Percentiles rank a stretch among this genome's conserved stretches.
Conservation (phyloP, 164 flowering plant genomes). For the Malania oleifera region DNA sequence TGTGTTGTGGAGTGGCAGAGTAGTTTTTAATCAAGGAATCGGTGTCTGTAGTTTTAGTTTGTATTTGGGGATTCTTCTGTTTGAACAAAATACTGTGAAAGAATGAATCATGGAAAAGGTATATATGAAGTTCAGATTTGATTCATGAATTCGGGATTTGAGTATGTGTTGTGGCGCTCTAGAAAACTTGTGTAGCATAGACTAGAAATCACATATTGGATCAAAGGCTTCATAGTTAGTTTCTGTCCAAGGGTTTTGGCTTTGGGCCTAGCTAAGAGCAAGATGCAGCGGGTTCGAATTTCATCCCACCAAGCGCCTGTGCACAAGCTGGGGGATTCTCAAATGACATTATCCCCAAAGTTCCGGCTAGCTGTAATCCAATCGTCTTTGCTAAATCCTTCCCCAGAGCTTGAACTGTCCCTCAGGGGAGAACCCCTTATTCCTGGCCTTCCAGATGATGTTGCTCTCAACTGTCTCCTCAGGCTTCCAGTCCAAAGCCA, state of each 20-base stretch:
- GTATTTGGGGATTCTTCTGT: constrained; percentile 1
- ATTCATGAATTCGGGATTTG: constrained; percentile 3
- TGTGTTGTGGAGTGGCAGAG: not conserved
- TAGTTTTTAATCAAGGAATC: not conserved
- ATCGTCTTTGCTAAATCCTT: constrained; percentile 29
- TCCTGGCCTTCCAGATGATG: constrained; percentile 90
- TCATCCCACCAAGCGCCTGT: constrained; percentile 76
- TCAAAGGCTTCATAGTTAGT: not conserved
- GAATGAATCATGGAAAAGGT: not conserved
- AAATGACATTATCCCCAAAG: constrained; percentile 72
- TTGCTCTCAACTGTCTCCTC: constrained; percentile 78
- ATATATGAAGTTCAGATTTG: constrained; percentile 5
- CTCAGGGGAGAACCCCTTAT: constrained; percentile 44
- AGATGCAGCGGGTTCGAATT: constrained; percentile 77
- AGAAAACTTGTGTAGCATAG: not conserved
- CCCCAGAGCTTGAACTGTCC: constrained; percentile 36
- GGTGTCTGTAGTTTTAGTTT: not conserved
- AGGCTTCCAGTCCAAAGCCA: constrained; percentile 69
- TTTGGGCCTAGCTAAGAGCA: constrained; percentile 1
- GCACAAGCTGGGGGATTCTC: constrained; percentile 81
- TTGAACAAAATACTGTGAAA: not conserved
- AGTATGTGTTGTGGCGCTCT: not conserved
- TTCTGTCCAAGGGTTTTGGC: not conserved
- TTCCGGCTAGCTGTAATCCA: constrained; percentile 54
- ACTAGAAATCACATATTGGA: not conserved